Conservation (phyloP, 139 green algal genomes). For the Microglena sp. region DNA sequence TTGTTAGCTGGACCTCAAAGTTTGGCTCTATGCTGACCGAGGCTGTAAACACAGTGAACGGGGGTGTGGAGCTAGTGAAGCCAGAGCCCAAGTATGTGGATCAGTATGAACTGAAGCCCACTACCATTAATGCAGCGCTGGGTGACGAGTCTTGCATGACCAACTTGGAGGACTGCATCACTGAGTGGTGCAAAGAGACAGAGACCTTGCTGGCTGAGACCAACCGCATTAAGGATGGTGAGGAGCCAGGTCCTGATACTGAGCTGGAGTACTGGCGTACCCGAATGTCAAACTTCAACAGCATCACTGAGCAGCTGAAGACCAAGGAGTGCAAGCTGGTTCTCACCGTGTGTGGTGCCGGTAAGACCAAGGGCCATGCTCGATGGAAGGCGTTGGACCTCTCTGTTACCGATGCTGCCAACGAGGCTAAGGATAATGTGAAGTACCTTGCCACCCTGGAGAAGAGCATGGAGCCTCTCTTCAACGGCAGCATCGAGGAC, state of each 20-base stretch:
- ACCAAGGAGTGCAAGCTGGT: constrained; percentile 60
- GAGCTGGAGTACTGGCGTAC: constrained; percentile 83
- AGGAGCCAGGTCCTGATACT: constrained; percentile 66
- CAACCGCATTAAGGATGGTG: constrained; percentile 40
- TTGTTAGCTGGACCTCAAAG: constrained; percentile 36
- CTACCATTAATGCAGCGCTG: constrained; percentile 41
- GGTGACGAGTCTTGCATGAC: constrained; percentile 24
- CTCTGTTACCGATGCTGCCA: constrained; percentile 69
- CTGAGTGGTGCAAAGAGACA: constrained; percentile 54
- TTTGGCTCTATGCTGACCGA: constrained; percentile 62
- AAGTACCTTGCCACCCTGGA: constrained; percentile 86
- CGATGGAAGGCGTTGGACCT: constrained; percentile 77
- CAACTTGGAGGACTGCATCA: constrained; percentile 46
- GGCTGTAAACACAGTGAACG: constrained; percentile 46
- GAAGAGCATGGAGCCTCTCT: constrained; percentile 73
- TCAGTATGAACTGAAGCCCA: constrained; percentile 48
- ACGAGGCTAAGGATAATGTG: constrained; percentile 88
- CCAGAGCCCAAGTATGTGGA: constrained; percentile 46
- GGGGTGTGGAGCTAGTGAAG: constrained; percentile 58
- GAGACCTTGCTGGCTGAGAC: constrained; percentile 44
- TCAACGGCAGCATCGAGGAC: constrained; percentile 39
- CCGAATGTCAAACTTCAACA: constrained; percentile 72
- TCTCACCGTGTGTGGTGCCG: constrained; percentile 54
- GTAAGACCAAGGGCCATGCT: constrained; percentile 40
- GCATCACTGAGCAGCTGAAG: constrained; percentile 78